Base-by-base conservation (phyloP, 345 rosid species). In the Cochlearia excelsa region DNA sequence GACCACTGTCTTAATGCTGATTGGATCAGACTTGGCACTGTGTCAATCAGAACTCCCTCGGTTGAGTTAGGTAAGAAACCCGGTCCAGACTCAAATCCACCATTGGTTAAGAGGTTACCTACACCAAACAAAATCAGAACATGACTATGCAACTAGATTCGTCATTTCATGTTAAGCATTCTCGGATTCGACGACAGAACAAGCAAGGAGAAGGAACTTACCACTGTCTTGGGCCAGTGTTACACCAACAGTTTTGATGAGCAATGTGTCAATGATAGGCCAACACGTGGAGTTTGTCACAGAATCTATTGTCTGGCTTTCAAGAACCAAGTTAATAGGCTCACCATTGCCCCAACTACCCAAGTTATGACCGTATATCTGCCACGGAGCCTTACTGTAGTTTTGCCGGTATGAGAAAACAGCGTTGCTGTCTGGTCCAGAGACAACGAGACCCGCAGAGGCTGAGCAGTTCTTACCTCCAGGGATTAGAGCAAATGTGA, bases 21-120 rank as follows among this genome's bases (percentile, higher is more conserved):
- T 28, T 75, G 81, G 65, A 59, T 63, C 30, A 71, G 77, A 61
- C 79, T 78, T 31, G 66, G 72, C 31, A 70, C 80, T n/a, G 61
- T 28, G 5, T 81, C 78, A 11, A 81, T 80, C 46, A 81, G 73
- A 53, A 78, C 46, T 57, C 89, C 82, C 27, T 74, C 62, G 6
- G 78, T 58, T 26, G 85, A 80, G 72, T 68, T 78, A 10, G 73
- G 53, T 47, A 68, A 60, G 67, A 83, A 83, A 7, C 72, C 79
- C 3, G 84, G 82, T 30, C 89, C 89, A 10, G 65, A 31, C 74
- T 81, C 89, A 55, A 81, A 83, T 73, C 85, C 94, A 59, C 81
- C 83, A 35, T 81, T 81, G 47, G 30, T 48, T 77, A 86, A 9
- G 29, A 76, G 67, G 49, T 78, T 78, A 61, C 66, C 93, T 78